These are phyloP conservation scores for Heritiera fomes DNA, from an alignment of 345 rosid genomes.

Conservation along the genomic window DNA sequence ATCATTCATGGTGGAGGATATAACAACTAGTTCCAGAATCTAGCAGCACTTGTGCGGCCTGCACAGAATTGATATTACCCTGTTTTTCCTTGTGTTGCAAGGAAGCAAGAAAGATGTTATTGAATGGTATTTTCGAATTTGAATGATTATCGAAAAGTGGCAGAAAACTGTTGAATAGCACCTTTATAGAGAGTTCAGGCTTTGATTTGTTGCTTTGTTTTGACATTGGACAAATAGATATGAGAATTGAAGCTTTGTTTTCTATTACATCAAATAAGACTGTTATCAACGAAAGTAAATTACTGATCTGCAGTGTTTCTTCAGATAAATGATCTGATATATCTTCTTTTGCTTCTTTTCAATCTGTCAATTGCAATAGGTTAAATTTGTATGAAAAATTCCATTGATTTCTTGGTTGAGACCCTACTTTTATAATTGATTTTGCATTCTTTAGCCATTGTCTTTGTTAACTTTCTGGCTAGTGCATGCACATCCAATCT, in stretches of 20 bases:
- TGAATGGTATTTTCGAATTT: not conserved
- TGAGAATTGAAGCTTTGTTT: slow-evolving; percentile 5
- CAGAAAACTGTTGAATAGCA: not conserved
- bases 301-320: not conserved
- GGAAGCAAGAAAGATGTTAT: not conserved
- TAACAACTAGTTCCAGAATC: not conserved
- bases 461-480: not conserved
- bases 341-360: not conserved
- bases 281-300: not conserved
- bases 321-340: not conserved
- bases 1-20: not conserved
- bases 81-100: too few relatives aligned
- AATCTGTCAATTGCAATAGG: not conserved
- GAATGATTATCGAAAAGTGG: not conserved
- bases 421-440: slow-evolving; percentile 27
- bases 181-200: not conserved
- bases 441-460: not conserved
- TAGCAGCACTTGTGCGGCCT: not conserved
- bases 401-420: not conserved
- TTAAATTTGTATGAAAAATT: not conserved
- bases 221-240: not conserved
- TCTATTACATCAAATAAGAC: not conserved
- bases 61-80: not conserved
- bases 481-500: not conserved
- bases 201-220: not conserved